Percentiles rank a stretch among this genome's conserved stretches.
Conservation (phyloP, 1,284 basidiomycete species). For the Flammula alnicola region DNA sequence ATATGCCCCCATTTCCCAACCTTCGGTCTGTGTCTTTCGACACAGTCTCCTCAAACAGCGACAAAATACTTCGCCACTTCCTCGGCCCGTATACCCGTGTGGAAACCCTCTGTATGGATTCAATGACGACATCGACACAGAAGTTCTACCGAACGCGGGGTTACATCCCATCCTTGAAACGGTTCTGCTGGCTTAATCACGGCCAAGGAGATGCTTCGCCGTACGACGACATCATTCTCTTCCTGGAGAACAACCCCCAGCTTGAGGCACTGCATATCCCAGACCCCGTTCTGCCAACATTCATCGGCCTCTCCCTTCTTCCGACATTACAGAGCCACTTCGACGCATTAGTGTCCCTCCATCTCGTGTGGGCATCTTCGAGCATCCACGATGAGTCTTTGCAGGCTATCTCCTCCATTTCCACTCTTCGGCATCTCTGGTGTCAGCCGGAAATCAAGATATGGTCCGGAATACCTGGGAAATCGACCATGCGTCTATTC, state of each 20-base stretch:
- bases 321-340: slow-evolving; percentile 24
- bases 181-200: slow-evolving; percentile 27
- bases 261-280: slow-evolving; percentile 28
- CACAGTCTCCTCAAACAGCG: slow-evolving; percentile 17
- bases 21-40: slow-evolving; percentile 28
- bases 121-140: slow-evolving; percentile 9
- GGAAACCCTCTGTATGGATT: slow-evolving; percentile 29
- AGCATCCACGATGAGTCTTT: slow-evolving; percentile 26
- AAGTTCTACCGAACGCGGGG: slow-evolving; percentile 27
- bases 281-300: slow-evolving; percentile 13
- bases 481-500: slow-evolving; percentile 27
- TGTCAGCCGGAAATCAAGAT: slow-evolving; percentile 33
- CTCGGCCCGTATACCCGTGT: slow-evolving; percentile 23
- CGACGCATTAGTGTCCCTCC: slow-evolving; percentile 27
- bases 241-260: slow-evolving; percentile 32
- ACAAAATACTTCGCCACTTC: slow-evolving; percentile 20
- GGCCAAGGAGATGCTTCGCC: neutral
- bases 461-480: slow-evolving; percentile 33
- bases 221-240: slow-evolving; percentile 24
- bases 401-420: slow-evolving; percentile 21
- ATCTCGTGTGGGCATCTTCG: slow-evolving; percentile 26
- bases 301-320: slow-evolving; percentile 24
- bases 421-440: slow-evolving; percentile 31
- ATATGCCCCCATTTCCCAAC: slow-evolving; percentile 18
- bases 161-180: slow-evolving; percentile 25